A percentile compares a stretch with the other conserved stretches of the same genome.
phyloP scores from a whole-genome alignment of 495 filamentous ascomycete species.

The Xylaria flabelliformis region DNA sequence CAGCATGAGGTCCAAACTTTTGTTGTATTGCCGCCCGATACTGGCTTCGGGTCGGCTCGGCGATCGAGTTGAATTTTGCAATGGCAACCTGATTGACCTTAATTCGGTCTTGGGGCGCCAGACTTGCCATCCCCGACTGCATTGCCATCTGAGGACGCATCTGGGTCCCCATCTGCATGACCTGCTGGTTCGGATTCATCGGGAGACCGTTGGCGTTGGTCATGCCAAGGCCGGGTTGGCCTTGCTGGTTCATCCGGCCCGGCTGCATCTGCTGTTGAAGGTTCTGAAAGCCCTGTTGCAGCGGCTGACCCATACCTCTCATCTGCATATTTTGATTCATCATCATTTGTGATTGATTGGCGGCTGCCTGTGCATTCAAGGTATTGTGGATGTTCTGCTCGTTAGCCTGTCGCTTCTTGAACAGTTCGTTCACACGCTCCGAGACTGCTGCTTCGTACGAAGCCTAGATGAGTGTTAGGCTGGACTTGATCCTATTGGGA shows the following conservation, averaged over 20 bases:
- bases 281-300: conserved; percentile 53
- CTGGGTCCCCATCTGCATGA: conserved; percentile 45
- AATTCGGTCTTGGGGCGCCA: conserved; percentile 39
- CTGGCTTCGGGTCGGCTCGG: conserved; percentile 43
- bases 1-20: conserved; percentile 38
- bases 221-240: conserved; percentile 47
- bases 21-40: conserved; percentile 43
- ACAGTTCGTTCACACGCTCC: conserved; percentile 42
- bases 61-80: conserved; percentile 32
- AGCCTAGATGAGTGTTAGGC: conserved; percentile 38
- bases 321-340: conserved; percentile 54
- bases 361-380: conserved; percentile 46
- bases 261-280: conserved; percentile 59
- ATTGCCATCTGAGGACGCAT: conserved; percentile 34
- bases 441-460: conserved; percentile 47
- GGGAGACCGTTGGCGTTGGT: conserved; percentile 38
- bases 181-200: conserved; percentile 48
- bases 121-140: conserved; percentile 33
- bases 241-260: conserved; percentile 49
- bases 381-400: conserved; percentile 49
- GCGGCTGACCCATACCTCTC: conserved; percentile 49
- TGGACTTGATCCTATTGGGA: conserved; percentile 6
- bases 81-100: conserved; percentile 41
- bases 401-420: conserved; percentile 50
- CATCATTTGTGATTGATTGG: conserved; percentile 51